A percentile compares a stretch with the other conserved stretches of the same genome.
Conservation (phyloP, 1,284 basidiomycete genomes). For the Leccinum subfulvum region DNA sequence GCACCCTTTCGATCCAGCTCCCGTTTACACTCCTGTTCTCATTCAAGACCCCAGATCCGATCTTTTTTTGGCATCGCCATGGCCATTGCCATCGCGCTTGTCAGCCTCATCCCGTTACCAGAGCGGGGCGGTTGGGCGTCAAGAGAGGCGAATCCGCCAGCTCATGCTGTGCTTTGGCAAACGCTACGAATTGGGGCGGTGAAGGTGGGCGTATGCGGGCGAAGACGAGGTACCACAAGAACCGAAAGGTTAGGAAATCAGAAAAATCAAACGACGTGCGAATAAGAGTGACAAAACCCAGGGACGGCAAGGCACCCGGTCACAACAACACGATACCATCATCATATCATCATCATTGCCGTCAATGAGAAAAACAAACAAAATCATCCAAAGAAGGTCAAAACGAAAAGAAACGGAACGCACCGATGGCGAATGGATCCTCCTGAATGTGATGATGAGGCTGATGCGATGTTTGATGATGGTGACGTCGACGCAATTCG, state of each 20-base stretch:
- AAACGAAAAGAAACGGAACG: not conserved
- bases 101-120: not conserved
- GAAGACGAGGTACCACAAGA: not conserved
- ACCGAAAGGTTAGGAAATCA: not conserved
- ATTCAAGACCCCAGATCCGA: not conserved
- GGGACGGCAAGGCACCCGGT: not conserved
- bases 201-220: not conserved
- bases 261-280: not conserved
- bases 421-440: conserved; percentile 26
- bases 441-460: not conserved
- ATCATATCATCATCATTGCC: not conserved
- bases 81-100: not conserved
- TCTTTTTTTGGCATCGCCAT: not conserved
- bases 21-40: not conserved
- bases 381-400: not conserved
- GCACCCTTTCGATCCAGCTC: not conserved
- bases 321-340: not conserved
- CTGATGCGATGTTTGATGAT: conserved; percentile 1
- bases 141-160: conserved; percentile 7
- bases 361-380: not conserved
- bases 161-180: conserved; percentile 19
- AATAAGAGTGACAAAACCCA: not conserved
- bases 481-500: conserved; percentile 15
- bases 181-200: conserved; percentile 1
- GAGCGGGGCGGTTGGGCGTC: conserved; percentile 1